These are phyloP conservation scores for Pythium vanterpoolii DNA, from an alignment of 352 stramenopile genomes.

Conservation along the genomic window DNA sequence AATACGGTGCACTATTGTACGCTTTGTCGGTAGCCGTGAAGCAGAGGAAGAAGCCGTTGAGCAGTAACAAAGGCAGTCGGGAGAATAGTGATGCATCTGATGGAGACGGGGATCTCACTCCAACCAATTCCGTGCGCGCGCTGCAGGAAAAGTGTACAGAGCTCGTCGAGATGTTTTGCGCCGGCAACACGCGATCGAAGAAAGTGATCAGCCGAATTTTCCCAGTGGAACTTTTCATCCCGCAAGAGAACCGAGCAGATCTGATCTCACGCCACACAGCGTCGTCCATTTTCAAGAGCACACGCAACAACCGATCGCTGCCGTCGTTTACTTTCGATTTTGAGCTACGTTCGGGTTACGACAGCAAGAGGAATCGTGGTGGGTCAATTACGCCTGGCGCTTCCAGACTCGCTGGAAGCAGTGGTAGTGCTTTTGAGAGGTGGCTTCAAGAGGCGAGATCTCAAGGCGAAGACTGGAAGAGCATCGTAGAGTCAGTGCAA, in stretches of 20 bases:
- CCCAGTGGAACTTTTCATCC: slow-evolving; percentile 78
- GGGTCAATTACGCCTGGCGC: slow-evolving; percentile 4
- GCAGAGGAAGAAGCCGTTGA: slow-evolving; percentile 20
- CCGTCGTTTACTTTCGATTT: slow-evolving; percentile 71
- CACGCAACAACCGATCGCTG: slow-evolving; percentile 44
- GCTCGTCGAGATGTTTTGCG: slow-evolving; percentile 81
- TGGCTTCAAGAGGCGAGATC: slow-evolving; percentile 62
- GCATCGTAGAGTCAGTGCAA: slow-evolving; percentile 58
- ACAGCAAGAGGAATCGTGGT: slow-evolving; percentile 43
- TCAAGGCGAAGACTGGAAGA: slow-evolving; percentile 72
- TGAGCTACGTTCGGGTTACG: slow-evolving; percentile 40
- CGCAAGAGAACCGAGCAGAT: slow-evolving; percentile 45
- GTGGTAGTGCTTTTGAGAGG: slow-evolving; percentile 44
- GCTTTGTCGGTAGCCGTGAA: slow-evolving; percentile 49
- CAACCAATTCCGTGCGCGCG: slow-evolving; percentile 33
- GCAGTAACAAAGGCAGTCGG: slow-evolving; percentile 6
- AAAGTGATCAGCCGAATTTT: slow-evolving; percentile 78
- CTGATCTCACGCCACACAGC: slow-evolving; percentile 59
- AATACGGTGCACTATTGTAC: slow-evolving; percentile 76
- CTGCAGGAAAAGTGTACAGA: slow-evolving; percentile 53
- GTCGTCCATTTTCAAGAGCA: slow-evolving; percentile 36
- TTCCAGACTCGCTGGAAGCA: slow-evolving; percentile 1
- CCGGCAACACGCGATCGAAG: slow-evolving; percentile 74
- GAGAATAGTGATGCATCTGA: slow-evolving; percentile 13
- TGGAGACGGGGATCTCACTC: slow-evolving; percentile 30